Conservation (phyloP, 345 rosid genomes). For the Boechera divaricarpa region DNA sequence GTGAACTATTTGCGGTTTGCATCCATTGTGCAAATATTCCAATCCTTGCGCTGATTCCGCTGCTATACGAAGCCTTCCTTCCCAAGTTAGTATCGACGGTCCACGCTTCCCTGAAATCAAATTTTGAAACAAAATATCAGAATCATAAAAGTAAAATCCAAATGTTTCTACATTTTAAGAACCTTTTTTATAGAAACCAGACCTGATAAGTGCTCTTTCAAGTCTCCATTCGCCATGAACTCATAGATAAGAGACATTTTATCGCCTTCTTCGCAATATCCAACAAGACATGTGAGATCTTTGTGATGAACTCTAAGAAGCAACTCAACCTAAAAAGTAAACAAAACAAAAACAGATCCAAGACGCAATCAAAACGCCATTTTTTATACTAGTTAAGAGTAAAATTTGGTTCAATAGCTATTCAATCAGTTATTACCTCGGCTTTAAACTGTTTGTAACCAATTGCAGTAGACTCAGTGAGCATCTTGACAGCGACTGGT, state of each 20-base stretch:
- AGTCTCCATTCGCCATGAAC: slow-evolving; percentile 65
- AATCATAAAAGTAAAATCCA: slow-evolving; percentile 12
- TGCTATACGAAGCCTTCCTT: slow-evolving; percentile 56
- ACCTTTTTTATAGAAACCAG: not conserved
- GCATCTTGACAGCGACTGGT: slow-evolving; percentile 56
- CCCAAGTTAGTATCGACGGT: slow-evolving; percentile 51
- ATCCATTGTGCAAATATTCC: slow-evolving; percentile 55
- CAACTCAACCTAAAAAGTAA: slow-evolving; percentile 46
- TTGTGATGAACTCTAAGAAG: slow-evolving; percentile 54
- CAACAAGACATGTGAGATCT: slow-evolving; percentile 55
- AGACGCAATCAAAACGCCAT: slow-evolving; percentile 1
- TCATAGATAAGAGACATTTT: slow-evolving; percentile 58
- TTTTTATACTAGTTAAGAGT: not conserved
- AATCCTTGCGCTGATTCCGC: slow-evolving; percentile 63
- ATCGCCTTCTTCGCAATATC: slow-evolving; percentile 56
- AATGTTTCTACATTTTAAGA: not conserved
- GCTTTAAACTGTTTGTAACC: slow-evolving; percentile 51
- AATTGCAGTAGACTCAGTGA: slow-evolving; percentile 42
- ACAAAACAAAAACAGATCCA: slow-evolving; percentile 19
- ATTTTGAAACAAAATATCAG: not conserved
- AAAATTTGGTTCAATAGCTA: not conserved
- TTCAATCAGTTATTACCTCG: slow-evolving; percentile 26
- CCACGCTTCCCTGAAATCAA: slow-evolving; percentile 41
- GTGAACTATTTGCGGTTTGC: slow-evolving; percentile 68
- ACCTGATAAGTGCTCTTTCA: slow-evolving; percentile 50